Percentiles rank a stretch among this genome's conserved stretches.
phyloP scores from a whole-genome alignment of 768 basidiomycete species.

The Suillus subaureus region DNA sequence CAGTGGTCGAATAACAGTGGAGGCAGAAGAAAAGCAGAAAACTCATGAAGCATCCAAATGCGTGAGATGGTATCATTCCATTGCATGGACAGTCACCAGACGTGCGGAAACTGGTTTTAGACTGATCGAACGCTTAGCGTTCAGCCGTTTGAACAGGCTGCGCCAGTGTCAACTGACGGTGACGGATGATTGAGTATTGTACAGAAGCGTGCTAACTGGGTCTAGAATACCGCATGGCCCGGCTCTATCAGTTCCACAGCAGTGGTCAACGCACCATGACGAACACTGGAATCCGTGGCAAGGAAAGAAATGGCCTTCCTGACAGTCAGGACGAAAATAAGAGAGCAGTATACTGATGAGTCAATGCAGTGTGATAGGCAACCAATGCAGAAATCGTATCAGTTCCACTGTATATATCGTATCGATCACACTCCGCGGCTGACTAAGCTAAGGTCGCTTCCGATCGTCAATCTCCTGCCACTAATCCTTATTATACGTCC shows the following conservation, averaged over 20 bases:
- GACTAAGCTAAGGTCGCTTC: neutral
- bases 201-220: neutral
- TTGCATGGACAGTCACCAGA: neutral
- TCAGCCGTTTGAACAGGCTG: neutral
- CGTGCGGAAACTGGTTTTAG: neutral
- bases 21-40: neutral
- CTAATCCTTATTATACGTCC: neutral
- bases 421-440: neutral
- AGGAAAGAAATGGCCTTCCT: neutral
- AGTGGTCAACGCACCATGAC: neutral
- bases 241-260: neutral
- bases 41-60: neutral
- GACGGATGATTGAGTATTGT: neutral
- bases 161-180: neutral
- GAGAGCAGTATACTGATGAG: neutral
- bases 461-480: too few species aligned
- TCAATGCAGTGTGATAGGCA: neutral
- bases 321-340: neutral
- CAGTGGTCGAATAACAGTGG: neutral
- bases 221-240: neutral
- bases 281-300: neutral
- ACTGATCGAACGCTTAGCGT: neutral
- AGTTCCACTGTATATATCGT: neutral
- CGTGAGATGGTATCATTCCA: neutral
- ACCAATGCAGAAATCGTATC: neutral